Conservation (phyloP, 352 stramenopile genomes). For the Phytophthora fragariaefolia region DNA sequence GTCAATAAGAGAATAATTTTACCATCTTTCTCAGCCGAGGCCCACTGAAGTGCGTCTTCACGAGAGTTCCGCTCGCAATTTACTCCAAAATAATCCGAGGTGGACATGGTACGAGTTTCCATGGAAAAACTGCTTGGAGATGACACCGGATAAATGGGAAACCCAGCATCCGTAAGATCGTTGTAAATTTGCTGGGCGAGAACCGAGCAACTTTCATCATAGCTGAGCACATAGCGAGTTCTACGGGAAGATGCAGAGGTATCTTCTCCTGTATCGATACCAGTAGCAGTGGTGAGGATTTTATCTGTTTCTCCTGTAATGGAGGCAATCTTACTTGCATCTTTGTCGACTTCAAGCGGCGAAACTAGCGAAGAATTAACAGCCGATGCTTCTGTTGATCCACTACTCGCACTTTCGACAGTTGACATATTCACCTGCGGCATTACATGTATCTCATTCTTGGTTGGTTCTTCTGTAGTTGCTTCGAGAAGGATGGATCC, state of each 20-base stretch:
- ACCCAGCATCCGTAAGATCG: slow-evolving; percentile 55
- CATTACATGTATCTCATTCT: background rate
- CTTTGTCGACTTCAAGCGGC: background rate
- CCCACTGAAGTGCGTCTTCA: slow-evolving; percentile 70
- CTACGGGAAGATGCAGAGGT: slow-evolving; percentile 9
- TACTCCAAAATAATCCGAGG: too few species aligned
- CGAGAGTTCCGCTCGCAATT: slow-evolving; percentile 13
- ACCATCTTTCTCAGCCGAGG: slow-evolving; percentile 58
- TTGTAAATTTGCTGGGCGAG: slow-evolving; percentile 59
- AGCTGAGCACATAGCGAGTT: slow-evolving; percentile 72
- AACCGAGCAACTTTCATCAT: slow-evolving; percentile 64
- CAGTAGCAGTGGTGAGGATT: too few species aligned
- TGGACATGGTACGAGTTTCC: background rate
- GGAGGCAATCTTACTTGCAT: background rate
- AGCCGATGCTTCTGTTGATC: background rate
- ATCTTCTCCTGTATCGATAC: background rate
- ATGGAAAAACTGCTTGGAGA: background rate
- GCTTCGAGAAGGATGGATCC: slow-evolving; percentile 13
- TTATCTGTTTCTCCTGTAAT: background rate
- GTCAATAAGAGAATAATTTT: slow-evolving; percentile 78
- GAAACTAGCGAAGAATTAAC: slow-evolving; percentile 2
- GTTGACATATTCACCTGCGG: background rate
- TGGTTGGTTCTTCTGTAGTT: slow-evolving; percentile 4
- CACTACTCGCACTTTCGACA: background rate
- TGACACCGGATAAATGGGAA: slow-evolving; percentile 49